Evolutionary conservation across 805 yeast species (phyloP).

Genomic region (Saturnispora dispora): DNA sequence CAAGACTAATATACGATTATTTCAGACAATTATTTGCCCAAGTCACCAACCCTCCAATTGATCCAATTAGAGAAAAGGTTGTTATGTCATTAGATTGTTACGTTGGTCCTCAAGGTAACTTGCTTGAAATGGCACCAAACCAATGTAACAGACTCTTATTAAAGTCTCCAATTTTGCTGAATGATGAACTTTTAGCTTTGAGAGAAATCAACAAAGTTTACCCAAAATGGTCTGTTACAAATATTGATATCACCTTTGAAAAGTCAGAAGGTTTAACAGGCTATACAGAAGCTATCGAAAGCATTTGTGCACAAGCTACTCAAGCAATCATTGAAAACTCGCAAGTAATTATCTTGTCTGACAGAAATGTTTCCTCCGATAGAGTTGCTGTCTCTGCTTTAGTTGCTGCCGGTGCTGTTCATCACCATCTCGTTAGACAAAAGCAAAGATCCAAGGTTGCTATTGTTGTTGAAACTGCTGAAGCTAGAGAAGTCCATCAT

Average conservation of each 20-base stretch:
- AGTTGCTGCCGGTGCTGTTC: constrained; percentile 94
- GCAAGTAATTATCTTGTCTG: constrained; percentile 71
- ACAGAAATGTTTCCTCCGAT: constrained; percentile 47
- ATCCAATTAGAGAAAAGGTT: constrained; percentile 91
- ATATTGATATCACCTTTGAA: constrained; percentile 81
- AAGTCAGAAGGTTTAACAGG: constrained; percentile 80
- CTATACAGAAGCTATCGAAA: constrained; percentile 74
- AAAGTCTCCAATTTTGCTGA: constrained; percentile 72
- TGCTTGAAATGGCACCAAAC: constrained; percentile 82
- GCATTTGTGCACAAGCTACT: constrained; percentile 80
- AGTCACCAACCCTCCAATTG: constrained; percentile 98
- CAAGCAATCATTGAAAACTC: constrained; percentile 69
- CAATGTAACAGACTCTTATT: constrained; percentile 86
- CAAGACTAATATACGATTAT: constrained; percentile 82
- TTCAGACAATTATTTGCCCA: constrained; percentile 96
- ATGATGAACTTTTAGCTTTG: constrained; percentile 67
- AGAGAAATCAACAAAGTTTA: constrained; percentile 61
- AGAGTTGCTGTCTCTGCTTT: constrained; percentile 79
- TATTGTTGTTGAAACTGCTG: constrained; percentile 84
- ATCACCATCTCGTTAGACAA: constrained; percentile 90
- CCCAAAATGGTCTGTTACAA: constrained; percentile 78
- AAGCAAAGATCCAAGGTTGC: constrained; percentile 96
- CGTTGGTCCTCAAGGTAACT: constrained; percentile 96
- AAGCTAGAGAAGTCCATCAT: constrained; percentile 96
- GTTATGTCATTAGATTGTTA: constrained; percentile 97